A percentile compares a stretch with the other conserved stretches of the same genome.
Evolutionary conservation across 768 basidiomycete species (phyloP).

Genomic region (Suillus lakei): DNA sequence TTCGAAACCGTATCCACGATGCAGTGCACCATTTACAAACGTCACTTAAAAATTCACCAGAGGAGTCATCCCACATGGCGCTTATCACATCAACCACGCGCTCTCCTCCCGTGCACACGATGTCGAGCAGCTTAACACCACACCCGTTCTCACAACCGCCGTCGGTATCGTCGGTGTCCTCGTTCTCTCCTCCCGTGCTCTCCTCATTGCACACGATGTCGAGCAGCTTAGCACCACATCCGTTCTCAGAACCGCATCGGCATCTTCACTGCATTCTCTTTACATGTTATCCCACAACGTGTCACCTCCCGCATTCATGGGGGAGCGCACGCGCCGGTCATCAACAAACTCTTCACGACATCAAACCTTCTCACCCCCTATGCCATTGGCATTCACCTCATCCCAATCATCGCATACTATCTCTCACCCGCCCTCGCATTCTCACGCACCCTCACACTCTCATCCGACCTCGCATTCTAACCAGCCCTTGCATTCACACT

Average conservation of each 20-base stretch:
- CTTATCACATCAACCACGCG: neutral
- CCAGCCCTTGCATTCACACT: neutral
- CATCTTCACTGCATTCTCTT: neutral
- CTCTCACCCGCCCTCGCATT: neutral
- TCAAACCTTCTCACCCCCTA: neutral
- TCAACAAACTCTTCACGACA: constrained; percentile 18
- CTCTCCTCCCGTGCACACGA: constrained; percentile 1
- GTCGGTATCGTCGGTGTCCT: too few species aligned
- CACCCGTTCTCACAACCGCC: constrained; percentile 2
- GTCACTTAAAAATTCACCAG: constrained; percentile 20
- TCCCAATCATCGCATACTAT: constrained; percentile 7
- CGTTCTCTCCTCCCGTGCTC: neutral
- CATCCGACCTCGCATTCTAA: constrained; percentile 2
- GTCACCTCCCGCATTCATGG: constrained; percentile 2
- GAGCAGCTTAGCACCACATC: neutral
- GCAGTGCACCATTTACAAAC: constrained; percentile 45
- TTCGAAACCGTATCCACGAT: constrained; percentile 56
- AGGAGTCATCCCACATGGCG: neutral
- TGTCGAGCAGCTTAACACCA: constrained; percentile 3
- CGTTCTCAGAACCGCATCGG: constrained; percentile 1
- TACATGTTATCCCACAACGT: neutral
- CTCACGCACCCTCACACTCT: neutral
- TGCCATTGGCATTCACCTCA: neutral
- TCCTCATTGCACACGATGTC: constrained; percentile 5
- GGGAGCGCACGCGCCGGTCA: constrained; percentile 10